Evolutionary conservation across 73 alveolate genomes (phyloP), one percentile per base, ranked within the genome.

Genomic region (Symbiodinium pilosum): DNA sequence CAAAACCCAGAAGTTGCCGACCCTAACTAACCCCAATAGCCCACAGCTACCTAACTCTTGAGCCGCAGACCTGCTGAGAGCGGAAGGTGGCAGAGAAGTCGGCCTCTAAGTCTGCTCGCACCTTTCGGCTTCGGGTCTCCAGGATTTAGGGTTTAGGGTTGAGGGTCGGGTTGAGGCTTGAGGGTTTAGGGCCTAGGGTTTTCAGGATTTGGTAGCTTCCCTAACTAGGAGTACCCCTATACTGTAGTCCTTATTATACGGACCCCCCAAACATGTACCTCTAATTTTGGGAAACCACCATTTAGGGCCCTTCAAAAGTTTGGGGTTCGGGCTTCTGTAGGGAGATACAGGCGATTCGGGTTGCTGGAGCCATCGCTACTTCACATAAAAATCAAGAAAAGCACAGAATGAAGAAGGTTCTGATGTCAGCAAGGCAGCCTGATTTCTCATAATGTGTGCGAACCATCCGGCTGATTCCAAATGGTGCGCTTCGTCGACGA

Each of bases 1-100:
- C n/a, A n/a, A n/a, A n/a, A n/a, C n/a, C n/a, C n/a, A n/a, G n/a
- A n/a, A n/a, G n/a, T n/a, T n/a, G n/a, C n/a, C n/a, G n/a, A n/a
- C n/a, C n/a, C n/a, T n/a, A n/a, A n/a, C n/a, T n/a, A n/a, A n/a
- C n/a, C n/a, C n/a, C n/a, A n/a, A n/a, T n/a, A n/a, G n/a, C n/a
- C n/a, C n/a, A n/a, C n/a, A n/a, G n/a, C n/a, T n/a, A n/a, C n/a
- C n/a, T n/a, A n/a, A n/a, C n/a, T n/a, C n/a, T n/a, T n/a, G n/a
- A n/a, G n/a, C n/a, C n/a, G n/a, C n/a, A 30, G 32, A 54, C 73
- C 73, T 54, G 32, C 32, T n/a, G 20, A 24, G 73, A 26, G 32
- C 81, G 81, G 38, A 64, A 64, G 81, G 81, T 64, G 32, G 81
- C 81, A 34, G 81, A 64, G 81, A 64, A 64, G 81, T 64, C 81